Evolutionary conservation across 768 basidiomycete genomes (phyloP).

Genomic region (Cystobasidium onofrii): DNA sequence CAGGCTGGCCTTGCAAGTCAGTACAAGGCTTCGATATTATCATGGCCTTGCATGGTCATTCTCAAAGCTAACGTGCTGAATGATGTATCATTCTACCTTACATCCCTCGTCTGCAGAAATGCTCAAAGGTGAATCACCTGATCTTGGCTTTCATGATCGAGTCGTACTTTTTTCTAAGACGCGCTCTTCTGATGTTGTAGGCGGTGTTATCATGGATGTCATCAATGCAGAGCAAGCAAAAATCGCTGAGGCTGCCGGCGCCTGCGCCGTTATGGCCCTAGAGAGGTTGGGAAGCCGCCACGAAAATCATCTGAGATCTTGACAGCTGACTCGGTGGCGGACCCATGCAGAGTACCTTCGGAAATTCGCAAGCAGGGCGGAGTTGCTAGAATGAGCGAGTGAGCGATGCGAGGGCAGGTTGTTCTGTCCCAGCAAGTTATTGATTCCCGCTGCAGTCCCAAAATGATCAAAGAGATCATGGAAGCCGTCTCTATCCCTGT

Average conservation of each 20-base stretch:
- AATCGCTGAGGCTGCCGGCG: conserved; percentile 94
- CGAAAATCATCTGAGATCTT: not conserved
- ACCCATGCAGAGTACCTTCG: conserved; percentile 62
- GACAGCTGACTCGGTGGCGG: conserved; percentile 9
- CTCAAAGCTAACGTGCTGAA: too few relatives aligned
- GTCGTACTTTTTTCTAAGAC: not conserved
- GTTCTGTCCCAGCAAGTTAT: too few relatives aligned
- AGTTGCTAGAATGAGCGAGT: conserved; percentile 72
- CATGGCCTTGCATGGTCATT: too few relatives aligned
- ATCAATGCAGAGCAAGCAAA: conserved; percentile 77
- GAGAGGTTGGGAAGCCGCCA: conserved; percentile 7
- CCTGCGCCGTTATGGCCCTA: conserved; percentile 80
- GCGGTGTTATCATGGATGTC: conserved; percentile 70
- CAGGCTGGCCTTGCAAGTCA: conserved; percentile 29
- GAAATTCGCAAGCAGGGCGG: conserved; percentile 87
- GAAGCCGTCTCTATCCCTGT: conserved; percentile 78
- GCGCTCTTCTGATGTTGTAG: not conserved
- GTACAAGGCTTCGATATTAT: not conserved
- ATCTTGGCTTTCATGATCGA: not conserved
- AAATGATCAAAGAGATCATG: conserved; percentile 93
- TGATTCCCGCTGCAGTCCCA: conserved; percentile 49
- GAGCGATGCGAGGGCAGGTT: conserved; percentile 7
- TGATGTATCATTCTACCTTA: too few relatives aligned
- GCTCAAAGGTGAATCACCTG: conserved; percentile 59
- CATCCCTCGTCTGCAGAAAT: conserved; percentile 75